Conservation (phyloP, 768 basidiomycete genomes). For the Naganishia antarctica region DNA sequence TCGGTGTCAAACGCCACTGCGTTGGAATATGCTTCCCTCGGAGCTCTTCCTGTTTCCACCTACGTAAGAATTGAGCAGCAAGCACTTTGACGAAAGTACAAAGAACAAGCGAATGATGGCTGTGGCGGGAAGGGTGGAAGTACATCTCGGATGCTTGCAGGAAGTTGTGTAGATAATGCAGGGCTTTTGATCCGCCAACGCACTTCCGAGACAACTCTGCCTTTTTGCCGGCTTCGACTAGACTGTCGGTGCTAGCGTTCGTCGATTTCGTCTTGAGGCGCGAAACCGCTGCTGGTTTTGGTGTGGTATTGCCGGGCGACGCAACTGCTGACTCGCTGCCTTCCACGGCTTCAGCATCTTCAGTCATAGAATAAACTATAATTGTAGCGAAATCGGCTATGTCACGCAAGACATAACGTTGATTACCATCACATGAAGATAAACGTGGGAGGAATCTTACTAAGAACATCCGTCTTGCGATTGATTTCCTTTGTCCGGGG, state of each 20-base stretch:
- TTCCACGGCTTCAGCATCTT: slow-evolving; percentile 57
- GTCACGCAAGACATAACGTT: background rate
- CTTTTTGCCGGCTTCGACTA: slow-evolving; percentile 41
- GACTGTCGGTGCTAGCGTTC: slow-evolving; percentile 40
- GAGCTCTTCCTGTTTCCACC: slow-evolving; percentile 65
- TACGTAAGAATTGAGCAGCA: slow-evolving; percentile 77
- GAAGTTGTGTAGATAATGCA: slow-evolving; percentile 77
- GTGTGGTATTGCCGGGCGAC: slow-evolving; percentile 57
- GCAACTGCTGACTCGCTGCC: slow-evolving; percentile 57
- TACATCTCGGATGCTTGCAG: slow-evolving; percentile 83
- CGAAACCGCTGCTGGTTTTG: slow-evolving; percentile 52
- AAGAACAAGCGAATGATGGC: slow-evolving; percentile 62
- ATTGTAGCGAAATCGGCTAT: slow-evolving; percentile 57
- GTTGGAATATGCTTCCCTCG: slow-evolving; percentile 74
- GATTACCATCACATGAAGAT: no score
- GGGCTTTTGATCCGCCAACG: slow-evolving; percentile 74
- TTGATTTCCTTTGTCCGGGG: slow-evolving; percentile 23
- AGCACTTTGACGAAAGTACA: slow-evolving; percentile 70
- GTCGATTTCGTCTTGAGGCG: slow-evolving; percentile 50
- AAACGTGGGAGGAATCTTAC: background rate
- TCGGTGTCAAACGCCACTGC: slow-evolving; percentile 69
- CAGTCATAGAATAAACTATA: slow-evolving; percentile 82
- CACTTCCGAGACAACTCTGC: slow-evolving; percentile 56
- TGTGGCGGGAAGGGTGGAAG: slow-evolving; percentile 85
- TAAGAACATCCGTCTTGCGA: slow-evolving; percentile 19